These are phyloP conservation scores for Aspergillus latus DNA, from an alignment of 2,329 filamentous ascomycete species.

Conservation along the genomic window DNA sequence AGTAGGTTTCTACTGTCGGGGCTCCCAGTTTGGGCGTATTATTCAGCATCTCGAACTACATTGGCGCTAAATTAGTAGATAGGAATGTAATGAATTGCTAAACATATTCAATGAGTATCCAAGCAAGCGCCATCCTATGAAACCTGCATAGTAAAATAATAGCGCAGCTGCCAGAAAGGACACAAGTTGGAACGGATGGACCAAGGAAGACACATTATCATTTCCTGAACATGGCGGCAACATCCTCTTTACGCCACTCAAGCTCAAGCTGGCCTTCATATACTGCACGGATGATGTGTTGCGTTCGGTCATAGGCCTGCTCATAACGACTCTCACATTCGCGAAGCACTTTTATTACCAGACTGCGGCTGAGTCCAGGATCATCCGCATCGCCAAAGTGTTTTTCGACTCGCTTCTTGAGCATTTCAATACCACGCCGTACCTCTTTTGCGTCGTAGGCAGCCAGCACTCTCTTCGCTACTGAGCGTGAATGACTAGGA, in stretches of 20 bases:
- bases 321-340: constrained; percentile 61
- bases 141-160: constrained; percentile 14
- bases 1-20: background rate
- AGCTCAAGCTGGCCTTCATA: constrained; percentile 49
- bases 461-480: constrained; percentile 82
- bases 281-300: constrained; percentile 44
- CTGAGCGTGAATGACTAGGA: constrained; percentile 75
- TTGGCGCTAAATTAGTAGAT: background rate
- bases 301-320: constrained; percentile 53
- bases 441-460: constrained; percentile 82
- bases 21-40: background rate
- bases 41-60: background rate
- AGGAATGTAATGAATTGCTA: background rate
- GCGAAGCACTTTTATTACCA: constrained; percentile 61
- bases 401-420: constrained; percentile 92
- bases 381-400: constrained; percentile 92
- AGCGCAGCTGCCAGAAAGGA: constrained; percentile 13
- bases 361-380: constrained; percentile 59
- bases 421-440: constrained; percentile 81
- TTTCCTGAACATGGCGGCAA: constrained; percentile 43
- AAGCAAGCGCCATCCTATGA: constrained; percentile 17
- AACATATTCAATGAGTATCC: constrained; percentile 6
- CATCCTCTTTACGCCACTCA: constrained; percentile 50
- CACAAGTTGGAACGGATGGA: constrained; percentile 11
- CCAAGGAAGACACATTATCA: constrained; percentile 23